These are phyloP conservation scores for Suillus paluster DNA, from an alignment of 768 basidiomycete genomes.

Conservation along the genomic window DNA sequence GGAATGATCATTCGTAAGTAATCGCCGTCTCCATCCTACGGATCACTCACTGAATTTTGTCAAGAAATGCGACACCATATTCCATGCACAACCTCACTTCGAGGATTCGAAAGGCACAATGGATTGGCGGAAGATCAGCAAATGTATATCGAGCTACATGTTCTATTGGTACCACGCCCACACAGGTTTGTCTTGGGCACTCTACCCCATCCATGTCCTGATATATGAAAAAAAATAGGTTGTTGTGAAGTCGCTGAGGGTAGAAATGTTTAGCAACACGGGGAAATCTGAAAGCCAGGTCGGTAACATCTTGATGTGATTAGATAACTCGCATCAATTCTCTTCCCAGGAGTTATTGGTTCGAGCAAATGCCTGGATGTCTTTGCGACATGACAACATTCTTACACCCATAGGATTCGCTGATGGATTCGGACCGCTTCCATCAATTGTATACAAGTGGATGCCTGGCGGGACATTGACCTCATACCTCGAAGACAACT, in stretches of 20 bases:
- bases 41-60: background rate
- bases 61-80: background rate
- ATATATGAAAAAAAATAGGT: background rate
- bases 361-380: background rate
- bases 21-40: background rate
- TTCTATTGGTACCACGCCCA: background rate
- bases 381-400: conserved; percentile 18
- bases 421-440: conserved; percentile 23
- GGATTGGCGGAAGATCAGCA: background rate
- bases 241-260: background rate
- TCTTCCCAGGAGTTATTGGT: background rate
- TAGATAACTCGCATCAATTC: background rate
- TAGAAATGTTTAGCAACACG: background rate
- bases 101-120: background rate
- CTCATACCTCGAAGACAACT: conserved; percentile 14
- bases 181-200: background rate
- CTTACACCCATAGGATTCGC: conserved; percentile 22
- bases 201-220: background rate
- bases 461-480: conserved; percentile 27
- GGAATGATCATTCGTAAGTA: background rate
- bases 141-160: background rate
- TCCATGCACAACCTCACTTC: background rate
- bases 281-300: background rate
- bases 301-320: background rate
- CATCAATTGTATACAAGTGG: conserved; percentile 31